A percentile compares a stretch with the other conserved stretches of the same genome.
Evolutionary conservation across 371 early-diverging fungal genomes (phyloP).

Genomic region (Actinomucor elegans): DNA sequence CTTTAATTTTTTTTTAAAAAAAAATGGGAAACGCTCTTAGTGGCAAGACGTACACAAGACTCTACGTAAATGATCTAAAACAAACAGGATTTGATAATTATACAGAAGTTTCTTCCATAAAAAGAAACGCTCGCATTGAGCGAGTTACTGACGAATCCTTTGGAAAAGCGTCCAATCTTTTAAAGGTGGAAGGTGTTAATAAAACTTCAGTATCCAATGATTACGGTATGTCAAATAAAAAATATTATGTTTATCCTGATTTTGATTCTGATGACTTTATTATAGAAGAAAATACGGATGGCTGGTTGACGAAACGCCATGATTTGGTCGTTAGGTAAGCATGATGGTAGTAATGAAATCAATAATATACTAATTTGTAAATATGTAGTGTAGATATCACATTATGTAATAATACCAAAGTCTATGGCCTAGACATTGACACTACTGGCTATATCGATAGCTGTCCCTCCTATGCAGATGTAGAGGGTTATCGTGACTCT

Average conservation of each 20-base stretch:
- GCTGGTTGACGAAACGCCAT: conserved; percentile 38
- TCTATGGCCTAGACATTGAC: conserved; percentile 81
- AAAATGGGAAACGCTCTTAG: conserved; percentile 22
- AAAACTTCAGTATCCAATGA: conserved; percentile 6
- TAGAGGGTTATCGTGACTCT: conserved; percentile 2
- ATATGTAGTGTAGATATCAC: conserved; percentile 57
- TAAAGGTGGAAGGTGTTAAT: conserved; percentile 53
- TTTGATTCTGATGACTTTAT: no score
- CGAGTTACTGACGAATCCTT: conserved; percentile 79
- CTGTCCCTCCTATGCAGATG: conserved; percentile 43
- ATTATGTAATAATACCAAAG: conserved; percentile 70
- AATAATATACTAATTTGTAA: not conserved
- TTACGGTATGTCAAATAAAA: not conserved
- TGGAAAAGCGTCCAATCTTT: conserved; percentile 69
- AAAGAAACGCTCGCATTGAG: conserved; percentile 46
- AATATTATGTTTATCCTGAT: not conserved
- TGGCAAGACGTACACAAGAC: not conserved
- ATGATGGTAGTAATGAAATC: no score
- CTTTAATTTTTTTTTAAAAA: conserved; percentile 1
- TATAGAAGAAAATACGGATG: conserved; percentile 31
- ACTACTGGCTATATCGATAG: conserved; percentile 79
- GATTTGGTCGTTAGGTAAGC: conserved; percentile 59
- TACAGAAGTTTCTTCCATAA: conserved; percentile 15
- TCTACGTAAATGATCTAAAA: not conserved
- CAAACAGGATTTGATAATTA: conserved; percentile 16